These are phyloP conservation scores for Annona squamosa DNA, from an alignment of 164 flowering plant genomes.

Conservation along the genomic window DNA sequence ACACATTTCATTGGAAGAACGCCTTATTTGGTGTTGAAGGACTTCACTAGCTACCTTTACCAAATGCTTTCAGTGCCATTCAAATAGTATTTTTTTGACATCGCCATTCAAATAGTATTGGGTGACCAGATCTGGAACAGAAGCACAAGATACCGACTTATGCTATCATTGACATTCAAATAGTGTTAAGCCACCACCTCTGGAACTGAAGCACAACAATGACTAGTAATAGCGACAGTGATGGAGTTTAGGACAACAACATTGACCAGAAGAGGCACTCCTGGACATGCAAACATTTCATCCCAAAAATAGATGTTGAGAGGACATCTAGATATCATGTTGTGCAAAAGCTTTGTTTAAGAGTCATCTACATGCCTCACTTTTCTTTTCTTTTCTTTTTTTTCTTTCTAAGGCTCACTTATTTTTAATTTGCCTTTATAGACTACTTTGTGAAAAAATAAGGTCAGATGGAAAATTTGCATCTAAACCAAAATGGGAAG, in stretches of 20 bases:
- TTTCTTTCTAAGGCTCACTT: too few relatives aligned
- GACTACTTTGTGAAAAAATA: too few relatives aligned
- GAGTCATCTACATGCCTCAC: background rate
- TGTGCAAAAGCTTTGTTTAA: background rate
- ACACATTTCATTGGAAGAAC: background rate
- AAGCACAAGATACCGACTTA: too few relatives aligned
- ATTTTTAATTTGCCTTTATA: too few relatives aligned
- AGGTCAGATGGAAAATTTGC: background rate
- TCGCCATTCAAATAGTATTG: background rate
- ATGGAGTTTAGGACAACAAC: background rate
- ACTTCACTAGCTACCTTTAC: background rate
- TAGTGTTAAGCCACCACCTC: background rate
- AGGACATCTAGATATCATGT: background rate
- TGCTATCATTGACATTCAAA: background rate
- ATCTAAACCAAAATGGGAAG: conserved; percentile 9
- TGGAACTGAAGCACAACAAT: background rate
- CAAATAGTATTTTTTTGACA: too few relatives aligned
- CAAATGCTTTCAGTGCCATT: too few relatives aligned
- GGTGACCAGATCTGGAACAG: background rate
- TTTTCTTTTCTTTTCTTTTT: too few relatives aligned
- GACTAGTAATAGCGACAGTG: background rate
- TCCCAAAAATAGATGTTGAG: background rate
- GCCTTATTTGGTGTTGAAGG: background rate
- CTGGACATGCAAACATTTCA: background rate
- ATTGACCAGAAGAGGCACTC: background rate